phyloP scores from a whole-genome alignment of 768 basidiomycete species.

The Leccinum rimulosum region DNA sequence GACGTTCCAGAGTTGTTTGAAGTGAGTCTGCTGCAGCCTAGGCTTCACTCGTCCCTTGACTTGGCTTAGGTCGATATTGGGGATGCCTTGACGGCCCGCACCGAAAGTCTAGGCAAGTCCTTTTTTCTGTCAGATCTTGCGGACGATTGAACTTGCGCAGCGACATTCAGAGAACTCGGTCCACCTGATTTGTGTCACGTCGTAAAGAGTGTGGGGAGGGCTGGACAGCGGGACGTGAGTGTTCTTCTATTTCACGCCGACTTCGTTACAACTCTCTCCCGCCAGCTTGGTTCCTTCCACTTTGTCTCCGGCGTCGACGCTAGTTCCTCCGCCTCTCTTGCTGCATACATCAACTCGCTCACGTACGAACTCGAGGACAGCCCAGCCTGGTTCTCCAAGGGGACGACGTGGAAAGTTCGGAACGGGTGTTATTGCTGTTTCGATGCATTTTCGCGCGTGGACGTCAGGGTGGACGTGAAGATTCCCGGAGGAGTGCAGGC shows the following conservation, averaged over 20 bases:
- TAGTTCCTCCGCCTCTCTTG: conserved; percentile 94
- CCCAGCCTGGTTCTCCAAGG: conserved; percentile 89
- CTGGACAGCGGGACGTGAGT: conserved; percentile 85
- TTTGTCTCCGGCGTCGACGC: conserved; percentile 99
- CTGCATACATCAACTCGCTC: conserved; percentile 98
- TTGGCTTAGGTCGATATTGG: conserved; percentile 74
- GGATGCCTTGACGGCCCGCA: conserved; percentile 84
- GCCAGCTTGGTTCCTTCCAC: conserved; percentile 91
- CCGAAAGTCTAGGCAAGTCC: conserved; percentile 83
- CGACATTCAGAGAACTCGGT: conserved; percentile 94
- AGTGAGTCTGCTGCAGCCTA: conserved; percentile 41
- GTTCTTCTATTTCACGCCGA: neutral
- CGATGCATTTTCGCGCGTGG: conserved; percentile 96
- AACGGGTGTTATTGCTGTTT: conserved; percentile 97
- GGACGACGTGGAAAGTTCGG: conserved; percentile 83
- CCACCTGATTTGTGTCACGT: conserved; percentile 97
- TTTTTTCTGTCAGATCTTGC: neutral
- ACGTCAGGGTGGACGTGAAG: conserved; percentile 96
- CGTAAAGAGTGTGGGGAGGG: conserved; percentile 83
- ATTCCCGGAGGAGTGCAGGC: conserved; percentile 97
- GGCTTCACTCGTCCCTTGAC: conserved; percentile 1
- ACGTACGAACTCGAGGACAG: conserved; percentile 92
- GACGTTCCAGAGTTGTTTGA: conserved; percentile 98
- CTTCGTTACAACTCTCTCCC: neutral
- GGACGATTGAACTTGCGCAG: conserved; percentile 38